Evolutionary conservation across 805 yeast species (phyloP).

Genomic region (Kodamaea neixiangensis): DNA sequence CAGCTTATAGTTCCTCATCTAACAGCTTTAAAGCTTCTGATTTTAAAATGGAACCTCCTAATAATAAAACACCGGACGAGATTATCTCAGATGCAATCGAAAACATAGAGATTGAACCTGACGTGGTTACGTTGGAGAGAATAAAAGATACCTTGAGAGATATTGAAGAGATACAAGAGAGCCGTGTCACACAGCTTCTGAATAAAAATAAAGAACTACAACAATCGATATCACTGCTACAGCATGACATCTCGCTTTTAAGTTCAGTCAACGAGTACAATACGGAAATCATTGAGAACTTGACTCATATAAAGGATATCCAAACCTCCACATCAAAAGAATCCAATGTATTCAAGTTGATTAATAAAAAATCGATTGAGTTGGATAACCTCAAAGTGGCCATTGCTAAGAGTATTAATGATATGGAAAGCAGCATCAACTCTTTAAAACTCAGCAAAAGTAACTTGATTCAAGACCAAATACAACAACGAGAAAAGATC

Average conservation of each 20-base stretch:
- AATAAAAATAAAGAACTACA: conserved; percentile 12
- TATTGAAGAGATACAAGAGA: conserved; percentile 30
- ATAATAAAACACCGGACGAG: conserved; percentile 26
- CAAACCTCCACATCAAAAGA: background rate
- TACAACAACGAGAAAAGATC: conserved; percentile 6
- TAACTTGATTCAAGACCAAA: conserved; percentile 25
- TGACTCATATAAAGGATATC: conserved; percentile 15
- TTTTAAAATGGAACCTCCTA: conserved; percentile 8
- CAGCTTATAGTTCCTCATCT: too few species aligned
- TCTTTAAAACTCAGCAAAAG: conserved; percentile 32
- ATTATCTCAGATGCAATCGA: conserved; percentile 46
- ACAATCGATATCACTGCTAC: conserved; percentile 9
- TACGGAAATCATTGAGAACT: conserved; percentile 16
- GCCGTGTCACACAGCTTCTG: conserved; percentile 18
- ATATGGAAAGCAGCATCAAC: conserved; percentile 45
- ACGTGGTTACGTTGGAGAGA: conserved; percentile 46
- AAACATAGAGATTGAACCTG: conserved; percentile 54
- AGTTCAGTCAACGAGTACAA: conserved; percentile 24
- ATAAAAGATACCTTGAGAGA: conserved; percentile 40
- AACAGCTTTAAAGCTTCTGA: too few species aligned
- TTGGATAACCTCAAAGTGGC: conserved; percentile 50
- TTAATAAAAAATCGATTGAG: conserved; percentile 30
- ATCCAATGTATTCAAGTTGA: conserved; percentile 26
- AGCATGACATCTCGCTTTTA: conserved; percentile 19
- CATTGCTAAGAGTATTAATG: conserved; percentile 54